phyloP scores from a whole-genome alignment of 345 rosid genomes.

The Carallia brachiata region DNA sequence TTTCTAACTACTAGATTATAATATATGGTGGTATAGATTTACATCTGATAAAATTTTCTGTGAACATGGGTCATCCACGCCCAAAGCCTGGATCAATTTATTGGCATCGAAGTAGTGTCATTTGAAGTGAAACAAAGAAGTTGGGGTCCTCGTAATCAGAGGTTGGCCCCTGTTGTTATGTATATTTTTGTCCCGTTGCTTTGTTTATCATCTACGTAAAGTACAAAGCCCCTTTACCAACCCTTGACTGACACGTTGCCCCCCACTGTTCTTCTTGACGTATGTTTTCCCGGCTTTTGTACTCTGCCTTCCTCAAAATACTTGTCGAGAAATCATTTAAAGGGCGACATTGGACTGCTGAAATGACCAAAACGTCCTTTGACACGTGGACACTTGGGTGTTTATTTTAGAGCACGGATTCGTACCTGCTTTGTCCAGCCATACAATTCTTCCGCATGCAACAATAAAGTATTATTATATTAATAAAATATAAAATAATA shows the following conservation, averaged over 20 bases:
- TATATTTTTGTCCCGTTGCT: slow-evolving; percentile 32
- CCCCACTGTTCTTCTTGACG: slow-evolving; percentile 14
- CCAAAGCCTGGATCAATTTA: too few relatives aligned
- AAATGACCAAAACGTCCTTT: slow-evolving; percentile 16
- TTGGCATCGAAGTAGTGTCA: not conserved
- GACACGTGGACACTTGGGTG: not conserved
- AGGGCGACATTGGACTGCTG: slow-evolving; percentile 3
- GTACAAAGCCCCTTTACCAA: slow-evolving; percentile 42
- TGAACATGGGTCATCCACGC: too few relatives aligned
- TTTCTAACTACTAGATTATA: too few relatives aligned
- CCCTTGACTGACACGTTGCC: slow-evolving; percentile 35
- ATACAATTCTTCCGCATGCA: too few relatives aligned
- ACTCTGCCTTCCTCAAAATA: slow-evolving; percentile 37
- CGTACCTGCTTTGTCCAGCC: too few relatives aligned
- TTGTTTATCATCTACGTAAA: slow-evolving; percentile 89
- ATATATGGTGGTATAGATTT: too few relatives aligned
- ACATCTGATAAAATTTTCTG: too few relatives aligned
- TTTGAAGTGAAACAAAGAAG: not conserved
- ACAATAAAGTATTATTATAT: too few relatives aligned
- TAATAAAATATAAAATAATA: too few relatives aligned
- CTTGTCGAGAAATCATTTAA: slow-evolving; percentile 46
- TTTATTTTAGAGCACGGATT: too few relatives aligned
- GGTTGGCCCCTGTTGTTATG: slow-evolving; percentile 1
- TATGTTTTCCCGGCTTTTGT: slow-evolving; percentile 27
- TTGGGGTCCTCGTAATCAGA: slow-evolving; percentile 27